Evolutionary conservation across 495 filamentous ascomycete genomes (phyloP).

Genomic region (Thermothielavioides terrestris): DNA sequence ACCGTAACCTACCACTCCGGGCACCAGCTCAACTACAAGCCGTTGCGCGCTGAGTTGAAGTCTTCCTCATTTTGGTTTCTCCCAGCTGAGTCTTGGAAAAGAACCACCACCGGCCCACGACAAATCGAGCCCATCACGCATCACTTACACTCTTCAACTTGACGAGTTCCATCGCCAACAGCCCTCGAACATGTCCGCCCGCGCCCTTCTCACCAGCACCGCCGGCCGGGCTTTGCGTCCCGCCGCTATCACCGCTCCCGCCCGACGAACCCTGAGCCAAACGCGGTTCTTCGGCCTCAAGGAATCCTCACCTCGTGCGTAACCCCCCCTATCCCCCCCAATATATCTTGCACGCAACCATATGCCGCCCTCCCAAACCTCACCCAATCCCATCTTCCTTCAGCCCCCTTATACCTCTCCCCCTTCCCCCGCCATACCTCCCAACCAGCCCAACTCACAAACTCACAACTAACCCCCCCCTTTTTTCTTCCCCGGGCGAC

Average conservation of each 20-base stretch:
- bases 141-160: neutral
- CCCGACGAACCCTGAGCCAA: slow-evolving; percentile 2
- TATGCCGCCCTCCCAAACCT: neutral
- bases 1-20: neutral
- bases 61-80: too few relatives aligned
- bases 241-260: neutral
- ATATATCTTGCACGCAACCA: too few relatives aligned
- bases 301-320: slow-evolving; percentile 3
- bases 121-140: neutral
- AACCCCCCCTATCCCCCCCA: neutral
- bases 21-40: too few relatives aligned
- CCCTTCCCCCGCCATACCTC: neutral
- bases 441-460: neutral
- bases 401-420: neutral
- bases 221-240: neutral
- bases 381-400: neutral
- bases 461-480: neutral
- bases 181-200: slow-evolving; percentile 9
- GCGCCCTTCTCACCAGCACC: slow-evolving; percentile 4
- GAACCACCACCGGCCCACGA: neutral
- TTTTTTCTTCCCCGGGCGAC: neutral
- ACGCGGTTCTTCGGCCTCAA: neutral
- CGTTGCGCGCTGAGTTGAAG: too few relatives aligned
- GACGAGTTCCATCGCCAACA: neutral
- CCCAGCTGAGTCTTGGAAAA: neutral